Conservation (phyloP, 139 green algal species). For the Tetraselmis striata region DNA sequence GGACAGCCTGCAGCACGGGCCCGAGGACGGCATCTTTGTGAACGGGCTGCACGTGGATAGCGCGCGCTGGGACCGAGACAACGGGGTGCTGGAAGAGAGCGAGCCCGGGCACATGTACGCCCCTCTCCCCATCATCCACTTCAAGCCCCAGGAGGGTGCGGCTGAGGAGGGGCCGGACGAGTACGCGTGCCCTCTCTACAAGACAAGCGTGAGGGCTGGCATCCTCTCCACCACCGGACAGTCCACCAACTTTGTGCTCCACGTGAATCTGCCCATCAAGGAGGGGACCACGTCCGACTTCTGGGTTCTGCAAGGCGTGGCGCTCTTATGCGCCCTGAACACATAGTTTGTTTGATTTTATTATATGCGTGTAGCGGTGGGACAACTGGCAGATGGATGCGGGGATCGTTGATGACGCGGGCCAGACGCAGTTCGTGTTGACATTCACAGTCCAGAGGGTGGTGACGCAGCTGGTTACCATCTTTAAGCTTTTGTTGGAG, state of each 20-base stretch:
- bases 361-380: too few relatives aligned
- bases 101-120: slow-evolving; percentile 63
- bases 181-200: slow-evolving; percentile 80
- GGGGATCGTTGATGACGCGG: too few relatives aligned
- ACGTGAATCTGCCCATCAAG: slow-evolving; percentile 55
- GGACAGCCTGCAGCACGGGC: slow-evolving; percentile 19
- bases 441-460: too few relatives aligned
- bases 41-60: slow-evolving; percentile 73
- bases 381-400: too few relatives aligned
- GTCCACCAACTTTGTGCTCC: slow-evolving; percentile 75
- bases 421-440: too few relatives aligned
- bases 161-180: slow-evolving; percentile 15
- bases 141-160: slow-evolving; percentile 31
- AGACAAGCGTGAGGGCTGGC: slow-evolving; percentile 67
- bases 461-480: too few relatives aligned
- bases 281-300: slow-evolving; percentile 44
- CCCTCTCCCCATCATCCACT: slow-evolving; percentile 69
- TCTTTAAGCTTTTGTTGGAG: too few relatives aligned
- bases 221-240: slow-evolving; percentile 73
- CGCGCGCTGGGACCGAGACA: slow-evolving; percentile 48
- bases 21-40: slow-evolving; percentile 64
- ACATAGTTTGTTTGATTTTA: slow-evolving; percentile 25
- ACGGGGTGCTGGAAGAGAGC: slow-evolving; percentile 47
- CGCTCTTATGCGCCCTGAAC: slow-evolving; percentile 64
- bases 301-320: slow-evolving; percentile 74